These are phyloP conservation scores for Suillus cothurnatus DNA, from an alignment of 768 basidiomycete species.

Conservation along the genomic window DNA sequence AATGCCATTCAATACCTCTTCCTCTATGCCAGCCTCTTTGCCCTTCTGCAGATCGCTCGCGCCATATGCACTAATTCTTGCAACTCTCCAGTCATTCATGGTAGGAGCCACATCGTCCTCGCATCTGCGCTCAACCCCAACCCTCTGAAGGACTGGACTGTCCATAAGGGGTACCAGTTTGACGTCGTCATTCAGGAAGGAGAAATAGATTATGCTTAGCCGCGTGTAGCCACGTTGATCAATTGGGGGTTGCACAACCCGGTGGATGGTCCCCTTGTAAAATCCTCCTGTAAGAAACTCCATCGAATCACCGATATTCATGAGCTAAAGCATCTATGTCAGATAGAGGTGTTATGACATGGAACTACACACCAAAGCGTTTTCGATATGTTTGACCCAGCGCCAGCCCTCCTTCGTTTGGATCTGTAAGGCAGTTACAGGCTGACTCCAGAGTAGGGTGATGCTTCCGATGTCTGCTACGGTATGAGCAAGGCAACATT, in stretches of 20 bases:
- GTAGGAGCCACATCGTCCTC: constrained; percentile 48
- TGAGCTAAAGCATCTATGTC: constrained; percentile 38
- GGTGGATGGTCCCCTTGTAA: constrained; percentile 61
- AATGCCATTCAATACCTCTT: constrained; percentile 58
- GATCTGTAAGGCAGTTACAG: constrained; percentile 60
- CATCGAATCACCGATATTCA: constrained; percentile 62
- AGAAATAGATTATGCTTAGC: constrained; percentile 62
- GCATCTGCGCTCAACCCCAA: constrained; percentile 40
- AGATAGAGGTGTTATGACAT: neutral
- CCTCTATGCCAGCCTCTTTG: constrained; percentile 49
- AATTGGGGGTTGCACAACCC: constrained; percentile 58
- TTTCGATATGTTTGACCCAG: constrained; percentile 62
- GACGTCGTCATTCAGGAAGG: constrained; percentile 50
- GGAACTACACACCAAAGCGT: constrained; percentile 46
- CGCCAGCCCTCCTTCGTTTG: constrained; percentile 56
- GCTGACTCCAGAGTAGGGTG: constrained; percentile 63
- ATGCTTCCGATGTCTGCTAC: constrained; percentile 52
- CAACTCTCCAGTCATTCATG: constrained; percentile 54
- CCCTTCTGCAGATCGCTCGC: constrained; percentile 43
- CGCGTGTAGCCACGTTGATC: constrained; percentile 54
- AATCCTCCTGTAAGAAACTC: constrained; percentile 64
- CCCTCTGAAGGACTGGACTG: constrained; percentile 50
- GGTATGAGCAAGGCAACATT: neutral
- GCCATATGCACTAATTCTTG: constrained; percentile 54
- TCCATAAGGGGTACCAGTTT: constrained; percentile 45